phyloP scores from a whole-genome alignment of 2,329 filamentous ascomycete species.

The Aspergillus udagawae region DNA sequence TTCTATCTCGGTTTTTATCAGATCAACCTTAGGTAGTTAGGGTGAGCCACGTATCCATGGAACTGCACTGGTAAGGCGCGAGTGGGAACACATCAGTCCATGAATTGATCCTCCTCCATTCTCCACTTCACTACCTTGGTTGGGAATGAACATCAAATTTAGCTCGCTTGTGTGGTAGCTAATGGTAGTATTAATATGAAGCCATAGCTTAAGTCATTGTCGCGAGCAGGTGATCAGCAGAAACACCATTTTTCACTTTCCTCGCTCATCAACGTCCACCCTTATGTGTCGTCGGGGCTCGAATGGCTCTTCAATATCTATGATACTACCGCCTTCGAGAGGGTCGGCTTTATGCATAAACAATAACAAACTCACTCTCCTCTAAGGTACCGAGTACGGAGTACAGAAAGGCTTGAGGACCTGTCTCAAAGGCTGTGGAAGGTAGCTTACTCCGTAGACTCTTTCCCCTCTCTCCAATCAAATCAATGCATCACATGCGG shows the following conservation, averaged over 20 bases:
- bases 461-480: neutral
- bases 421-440: neutral
- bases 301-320: too few species aligned
- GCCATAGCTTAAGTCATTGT: neutral
- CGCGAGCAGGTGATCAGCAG: neutral
- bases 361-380: neutral
- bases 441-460: neutral
- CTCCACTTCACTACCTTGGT: neutral
- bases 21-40: neutral
- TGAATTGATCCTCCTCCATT: neutral
- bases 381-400: neutral
- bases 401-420: neutral
- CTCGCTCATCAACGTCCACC: neutral
- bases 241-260: neutral
- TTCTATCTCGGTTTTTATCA: neutral
- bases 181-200: neutral
- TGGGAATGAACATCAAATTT: neutral
- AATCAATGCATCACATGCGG: neutral
- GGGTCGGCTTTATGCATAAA: neutral
- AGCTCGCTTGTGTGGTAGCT: neutral
- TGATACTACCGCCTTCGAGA: neutral
- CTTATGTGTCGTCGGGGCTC: neutral
- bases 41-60: neutral
- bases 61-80: neutral
- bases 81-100: neutral